These are phyloP conservation scores for Podospora pseudoanserina DNA, from an alignment of 495 filamentous ascomycete genomes.

Conservation along the genomic window DNA sequence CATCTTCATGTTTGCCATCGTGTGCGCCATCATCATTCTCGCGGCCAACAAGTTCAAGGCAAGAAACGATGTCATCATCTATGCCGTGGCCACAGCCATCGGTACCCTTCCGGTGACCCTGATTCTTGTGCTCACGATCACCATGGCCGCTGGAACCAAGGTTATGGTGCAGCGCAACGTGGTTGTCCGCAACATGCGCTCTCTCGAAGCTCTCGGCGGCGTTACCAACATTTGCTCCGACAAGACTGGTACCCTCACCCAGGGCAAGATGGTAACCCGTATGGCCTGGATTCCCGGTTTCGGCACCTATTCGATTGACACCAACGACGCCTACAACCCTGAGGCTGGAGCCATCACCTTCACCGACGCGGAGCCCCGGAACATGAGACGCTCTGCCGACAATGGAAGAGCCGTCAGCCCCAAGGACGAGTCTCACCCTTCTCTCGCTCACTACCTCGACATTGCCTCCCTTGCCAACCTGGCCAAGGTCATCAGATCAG, in stretches of 20 bases:
- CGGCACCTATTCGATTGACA: constrained; percentile 5
- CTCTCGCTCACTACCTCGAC: constrained; percentile 8
- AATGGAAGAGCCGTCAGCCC: background rate
- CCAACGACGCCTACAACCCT: constrained; percentile 35
- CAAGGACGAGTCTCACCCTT: background rate
- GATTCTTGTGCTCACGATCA: constrained; percentile 68
- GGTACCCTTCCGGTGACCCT: constrained; percentile 68
- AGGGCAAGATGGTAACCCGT: constrained; percentile 69
- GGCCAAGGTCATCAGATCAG: constrained; percentile 10
- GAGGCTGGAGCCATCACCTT: constrained; percentile 26
- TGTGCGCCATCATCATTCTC: constrained; percentile 14
- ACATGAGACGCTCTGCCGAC: background rate
- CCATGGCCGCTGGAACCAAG: constrained; percentile 76
- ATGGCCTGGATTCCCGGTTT: constrained; percentile 42
- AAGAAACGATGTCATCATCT: constrained; percentile 72
- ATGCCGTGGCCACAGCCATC: constrained; percentile 71
- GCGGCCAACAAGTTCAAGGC: constrained; percentile 50
- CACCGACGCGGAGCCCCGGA: background rate
- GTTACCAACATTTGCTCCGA: constrained; percentile 86
- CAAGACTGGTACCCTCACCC: constrained; percentile 83
- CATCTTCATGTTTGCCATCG: constrained; percentile 12
- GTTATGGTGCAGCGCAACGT: constrained; percentile 74
- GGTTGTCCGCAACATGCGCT: constrained; percentile 66
- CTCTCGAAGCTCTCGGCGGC: constrained; percentile 76
- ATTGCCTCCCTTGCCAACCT: constrained; percentile 12